These are phyloP conservation scores for Rhododendron simsii DNA, from an alignment of 148 eudicot genomes.

Conservation along the genomic window DNA sequence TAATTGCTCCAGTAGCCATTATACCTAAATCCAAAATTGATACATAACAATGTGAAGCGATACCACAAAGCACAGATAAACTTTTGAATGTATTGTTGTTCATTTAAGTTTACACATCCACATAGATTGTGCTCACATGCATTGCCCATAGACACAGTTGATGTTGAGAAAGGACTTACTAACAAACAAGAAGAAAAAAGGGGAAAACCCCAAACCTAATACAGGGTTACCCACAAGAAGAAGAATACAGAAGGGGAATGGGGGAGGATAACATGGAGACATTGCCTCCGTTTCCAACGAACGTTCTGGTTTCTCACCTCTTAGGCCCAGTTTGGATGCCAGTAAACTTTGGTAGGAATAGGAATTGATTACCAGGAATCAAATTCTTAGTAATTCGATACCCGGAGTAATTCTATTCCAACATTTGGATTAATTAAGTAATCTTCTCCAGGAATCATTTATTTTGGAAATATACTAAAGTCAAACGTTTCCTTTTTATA, in stretches of 20 bases:
- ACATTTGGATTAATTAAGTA: no score
- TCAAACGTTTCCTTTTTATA: no score
- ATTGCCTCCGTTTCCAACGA: neutral
- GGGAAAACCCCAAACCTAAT: neutral
- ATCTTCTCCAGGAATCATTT: no score
- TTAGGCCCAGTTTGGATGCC: no score
- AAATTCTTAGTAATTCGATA: no score
- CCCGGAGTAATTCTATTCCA: no score
- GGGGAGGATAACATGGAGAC: neutral
- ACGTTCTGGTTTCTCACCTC: neutral
- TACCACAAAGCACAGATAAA: neutral
- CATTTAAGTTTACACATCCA: neutral
- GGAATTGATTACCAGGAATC: no score
- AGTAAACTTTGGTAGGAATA: no score
- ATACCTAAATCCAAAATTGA: constrained; percentile 46
- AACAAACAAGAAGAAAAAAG: neutral
- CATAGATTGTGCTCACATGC: neutral
- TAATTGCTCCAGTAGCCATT: constrained; percentile 96
- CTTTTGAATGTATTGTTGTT: neutral
- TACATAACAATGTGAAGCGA: neutral
- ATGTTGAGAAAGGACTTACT: neutral
- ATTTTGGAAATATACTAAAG: no score
- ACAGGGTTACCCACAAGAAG: neutral
- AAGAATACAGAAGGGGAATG: neutral
- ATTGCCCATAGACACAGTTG: neutral